Evolutionary conservation across 2,329 filamentous ascomycete genomes (phyloP), one percentile per base, ranked within the genome.

Genomic region (Calycina marina): DNA sequence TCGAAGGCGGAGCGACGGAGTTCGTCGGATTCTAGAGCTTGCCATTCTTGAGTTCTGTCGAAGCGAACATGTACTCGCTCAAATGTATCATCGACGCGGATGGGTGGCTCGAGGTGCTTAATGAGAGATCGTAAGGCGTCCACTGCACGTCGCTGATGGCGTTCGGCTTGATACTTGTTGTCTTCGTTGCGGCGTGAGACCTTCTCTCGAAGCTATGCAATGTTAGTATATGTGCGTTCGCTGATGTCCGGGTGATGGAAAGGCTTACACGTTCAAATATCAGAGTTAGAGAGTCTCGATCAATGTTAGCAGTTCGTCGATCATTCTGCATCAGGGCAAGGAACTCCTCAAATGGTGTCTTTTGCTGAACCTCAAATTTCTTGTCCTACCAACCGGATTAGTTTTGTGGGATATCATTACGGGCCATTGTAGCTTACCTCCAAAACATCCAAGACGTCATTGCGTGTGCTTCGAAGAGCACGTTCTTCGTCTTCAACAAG

Each of bases 401-500:
- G n/a, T n/a, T n/a, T n/a, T n/a, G n/a, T n/a, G n/a, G n/a, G n/a
- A n/a, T n/a, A n/a, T n/a, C n/a, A n/a, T n/a, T n/a, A n/a, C n/a
- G n/a, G n/a, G n/a, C n/a, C n/a, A n/a, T n/a, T n/a, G n/a, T 14
- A 10, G 61, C 76, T 63, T 57, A 90, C 83, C 65, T 92, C 82
- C 45, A 93, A 67, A 44, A 90, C 83, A 58, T 93, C 85, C 42
- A 90, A 62, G 24, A 92, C 80, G 50, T 85, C 75, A 51, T 90
- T 92, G 39, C 83, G 69, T 30, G 78, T 77, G 30, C 72, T 76
- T 39, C 86, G 77, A 29, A 94, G 63, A n/a, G 77, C 75, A 36
- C 81, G 74, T 51, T 98, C 88, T 55, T 96, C 85, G 54, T 93
- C 85, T 54, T 96, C 90, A 15, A 96, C 68, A 29, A 86, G 64